phyloP scores from a whole-genome alignment of 352 stramenopile genomes.

The Blastocystis sp. region DNA sequence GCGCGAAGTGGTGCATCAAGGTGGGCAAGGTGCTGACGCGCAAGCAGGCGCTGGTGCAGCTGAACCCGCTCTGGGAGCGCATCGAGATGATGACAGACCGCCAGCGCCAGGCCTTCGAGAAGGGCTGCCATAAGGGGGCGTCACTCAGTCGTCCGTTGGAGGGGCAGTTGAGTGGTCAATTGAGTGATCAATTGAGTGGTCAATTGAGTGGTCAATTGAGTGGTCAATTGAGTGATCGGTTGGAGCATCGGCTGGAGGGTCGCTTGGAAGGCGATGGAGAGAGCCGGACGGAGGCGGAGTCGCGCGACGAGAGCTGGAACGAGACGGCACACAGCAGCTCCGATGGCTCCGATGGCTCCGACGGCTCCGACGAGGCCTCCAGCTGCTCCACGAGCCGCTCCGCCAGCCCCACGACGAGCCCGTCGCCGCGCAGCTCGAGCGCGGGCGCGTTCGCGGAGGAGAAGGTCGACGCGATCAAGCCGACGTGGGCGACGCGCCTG shows the following conservation, averaged over 20 bases:
- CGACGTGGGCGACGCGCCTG: not conserved
- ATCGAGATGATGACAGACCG: not conserved
- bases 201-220: too few species aligned
- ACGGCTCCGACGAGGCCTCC: not conserved
- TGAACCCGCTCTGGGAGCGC: constrained; percentile 19
- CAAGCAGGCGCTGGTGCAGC: not conserved
- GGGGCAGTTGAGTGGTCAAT: too few species aligned
- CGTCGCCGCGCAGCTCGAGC: not conserved
- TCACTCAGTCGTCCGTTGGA: too few species aligned
- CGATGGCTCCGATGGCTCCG: not conserved
- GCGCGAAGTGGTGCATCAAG: constrained; percentile 65
- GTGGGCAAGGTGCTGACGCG: constrained; percentile 32
- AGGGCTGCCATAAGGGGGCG: not conserved
- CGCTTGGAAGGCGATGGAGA: not conserved
- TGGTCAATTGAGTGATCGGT: too few species aligned
- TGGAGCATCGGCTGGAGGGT: too few species aligned
- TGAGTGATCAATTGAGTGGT: too few species aligned
- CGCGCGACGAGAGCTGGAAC: constrained; percentile 18
- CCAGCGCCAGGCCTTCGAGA: not conserved
- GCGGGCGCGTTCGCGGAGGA: not conserved
- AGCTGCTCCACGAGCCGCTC: not conserved
- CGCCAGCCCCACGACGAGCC: not conserved
- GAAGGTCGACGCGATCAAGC: not conserved
- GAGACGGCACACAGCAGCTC: not conserved
- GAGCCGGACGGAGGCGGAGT: not conserved